These are phyloP conservation scores for Auriscalpium vulgare DNA, from an alignment of 768 basidiomycete species.

Conservation along the genomic window DNA sequence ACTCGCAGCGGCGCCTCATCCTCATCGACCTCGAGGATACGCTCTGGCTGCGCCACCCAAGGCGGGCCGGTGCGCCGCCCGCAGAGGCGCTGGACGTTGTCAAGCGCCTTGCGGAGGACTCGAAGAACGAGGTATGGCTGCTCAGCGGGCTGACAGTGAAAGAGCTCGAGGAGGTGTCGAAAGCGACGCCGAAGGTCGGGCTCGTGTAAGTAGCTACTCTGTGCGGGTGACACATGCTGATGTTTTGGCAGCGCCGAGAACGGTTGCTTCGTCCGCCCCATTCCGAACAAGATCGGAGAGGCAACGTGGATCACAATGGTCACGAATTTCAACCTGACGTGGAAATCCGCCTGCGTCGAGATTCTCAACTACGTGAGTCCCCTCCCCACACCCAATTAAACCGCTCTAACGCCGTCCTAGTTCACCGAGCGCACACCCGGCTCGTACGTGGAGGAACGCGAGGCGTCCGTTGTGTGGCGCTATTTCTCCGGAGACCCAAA, in stretches of 20 bases:
- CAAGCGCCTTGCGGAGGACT: slow-evolving; percentile 50
- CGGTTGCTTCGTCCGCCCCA: slow-evolving; percentile 74
- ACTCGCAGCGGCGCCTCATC: slow-evolving; percentile 56
- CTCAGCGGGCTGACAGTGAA: slow-evolving; percentile 66
- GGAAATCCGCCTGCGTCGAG: slow-evolving; percentile 77
- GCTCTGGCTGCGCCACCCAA: slow-evolving; percentile 59
- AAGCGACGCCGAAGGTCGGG: slow-evolving; percentile 57
- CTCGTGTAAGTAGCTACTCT: slow-evolving; percentile 49
- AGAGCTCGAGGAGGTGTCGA: slow-evolving; percentile 56
- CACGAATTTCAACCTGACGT: slow-evolving; percentile 65
- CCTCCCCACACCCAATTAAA: neutral
- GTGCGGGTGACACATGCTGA: neutral
- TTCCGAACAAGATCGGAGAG: slow-evolving; percentile 21
- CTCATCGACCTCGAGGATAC: slow-evolving; percentile 77
- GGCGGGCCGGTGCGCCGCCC: slow-evolving; percentile 23
- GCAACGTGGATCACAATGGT: slow-evolving; percentile 76
- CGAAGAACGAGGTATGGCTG: slow-evolving; percentile 73
- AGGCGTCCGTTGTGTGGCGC: slow-evolving; percentile 78
- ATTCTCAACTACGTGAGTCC: slow-evolving; percentile 72
- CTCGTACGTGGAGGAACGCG: slow-evolving; percentile 76
- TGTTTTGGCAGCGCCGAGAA: slow-evolving; percentile 60
- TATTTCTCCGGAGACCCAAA: slow-evolving; percentile 58
- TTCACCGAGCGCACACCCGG: slow-evolving; percentile 86
- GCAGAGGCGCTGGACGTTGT: slow-evolving; percentile 38
- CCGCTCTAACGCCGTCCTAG: slow-evolving; percentile 29